Conservation (phyloP, 352 stramenopile species). For the Aphanomyces cochlioides region DNA sequence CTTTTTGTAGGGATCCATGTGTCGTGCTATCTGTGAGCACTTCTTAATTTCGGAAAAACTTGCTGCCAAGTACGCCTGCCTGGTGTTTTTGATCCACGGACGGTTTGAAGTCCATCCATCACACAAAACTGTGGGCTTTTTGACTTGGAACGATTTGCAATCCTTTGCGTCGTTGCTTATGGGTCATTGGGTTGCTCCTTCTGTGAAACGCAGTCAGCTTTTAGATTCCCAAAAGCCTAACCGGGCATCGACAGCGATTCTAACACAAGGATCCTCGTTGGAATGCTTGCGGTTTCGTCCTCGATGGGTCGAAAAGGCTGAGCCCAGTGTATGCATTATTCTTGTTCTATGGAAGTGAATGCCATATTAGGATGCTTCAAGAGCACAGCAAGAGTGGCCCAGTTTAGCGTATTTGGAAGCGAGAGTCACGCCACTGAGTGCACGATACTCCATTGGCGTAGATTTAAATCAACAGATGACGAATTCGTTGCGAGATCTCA, state of each 20-base stretch:
- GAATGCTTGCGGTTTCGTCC: constrained; percentile 11
- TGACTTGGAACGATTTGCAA: constrained; percentile 63
- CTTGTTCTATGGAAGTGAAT: too few species aligned
- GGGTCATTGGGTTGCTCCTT: constrained; percentile 57
- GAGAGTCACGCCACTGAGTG: constrained; percentile 46
- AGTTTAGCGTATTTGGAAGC: constrained; percentile 52
- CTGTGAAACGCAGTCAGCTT: constrained; percentile 1
- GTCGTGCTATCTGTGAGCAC: constrained; percentile 45
- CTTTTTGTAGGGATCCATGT: constrained; percentile 37
- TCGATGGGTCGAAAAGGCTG: constrained; percentile 14
- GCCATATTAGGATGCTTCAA: too few species aligned
- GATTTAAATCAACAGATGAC: constrained; percentile 60
- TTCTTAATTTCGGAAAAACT: constrained; percentile 72
- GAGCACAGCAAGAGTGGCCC: constrained; percentile 39
- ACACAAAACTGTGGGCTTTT: constrained; percentile 49
- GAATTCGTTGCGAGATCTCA: constrained; percentile 66
- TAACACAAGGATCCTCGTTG: constrained; percentile 21
- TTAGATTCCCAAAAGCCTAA: not conserved
- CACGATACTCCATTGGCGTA: constrained; percentile 53
- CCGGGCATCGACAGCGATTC: not conserved
- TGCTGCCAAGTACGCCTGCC: constrained; percentile 69
- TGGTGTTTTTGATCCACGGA: constrained; percentile 75
- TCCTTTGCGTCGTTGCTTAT: constrained; percentile 71
- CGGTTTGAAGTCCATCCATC: constrained; percentile 70
- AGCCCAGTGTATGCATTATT: constrained; percentile 27